Evolutionary conservation across 306 rosid species (phyloP), one percentile per base, ranked within the genome.

Genomic region (Vigna reflexopilosa): DNA sequence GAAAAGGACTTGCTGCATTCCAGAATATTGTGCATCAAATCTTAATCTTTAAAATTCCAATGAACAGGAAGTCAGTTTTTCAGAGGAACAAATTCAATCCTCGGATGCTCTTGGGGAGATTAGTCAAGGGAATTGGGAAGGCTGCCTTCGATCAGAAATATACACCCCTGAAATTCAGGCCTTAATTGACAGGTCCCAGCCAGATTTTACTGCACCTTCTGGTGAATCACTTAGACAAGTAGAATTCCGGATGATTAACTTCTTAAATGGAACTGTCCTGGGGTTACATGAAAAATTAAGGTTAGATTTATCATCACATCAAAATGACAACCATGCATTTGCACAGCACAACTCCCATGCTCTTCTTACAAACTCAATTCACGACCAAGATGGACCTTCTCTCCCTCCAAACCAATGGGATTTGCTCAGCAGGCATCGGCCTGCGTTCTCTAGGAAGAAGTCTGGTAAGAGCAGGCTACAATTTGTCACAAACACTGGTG

Each of bases 101-200:
- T 85, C 94, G 1, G 98, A 93, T 22, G 87, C 93, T 9, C 92
- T 95, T 79, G 61, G 75, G 49, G 99, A 95, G 93, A 91, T 95
- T 88, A 95, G 97, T 81, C 99, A 88, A 75, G 99, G 99, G 51
- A 90, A 87, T 63, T 95, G 99, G 99, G 99, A 95, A 86, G 94
- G 98, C 66, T 91, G 98, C 87, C 88, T 85, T 67, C 94, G 87
- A 34, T 95, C 98, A 26, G 99, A 95, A 84, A 87, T 90, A 78
- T 93, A 88, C 81, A 88, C 97, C 17, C 85, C 97, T 38, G 98
- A 95, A 81, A 78, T 87, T 75, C 58, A 84, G 82, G 77, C 83
- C 85, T 80, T 87, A 83, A 88, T 93, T 38, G 99, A 95, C 77
- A 76, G 90, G 58, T 76, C 85, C 67, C 98, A 95, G 77, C 99